A percentile compares a stretch with the other conserved stretches of the same genome.
Conservation (phyloP, 1,284 basidiomycete genomes). For the Tetrapyrgos nigripes region DNA sequence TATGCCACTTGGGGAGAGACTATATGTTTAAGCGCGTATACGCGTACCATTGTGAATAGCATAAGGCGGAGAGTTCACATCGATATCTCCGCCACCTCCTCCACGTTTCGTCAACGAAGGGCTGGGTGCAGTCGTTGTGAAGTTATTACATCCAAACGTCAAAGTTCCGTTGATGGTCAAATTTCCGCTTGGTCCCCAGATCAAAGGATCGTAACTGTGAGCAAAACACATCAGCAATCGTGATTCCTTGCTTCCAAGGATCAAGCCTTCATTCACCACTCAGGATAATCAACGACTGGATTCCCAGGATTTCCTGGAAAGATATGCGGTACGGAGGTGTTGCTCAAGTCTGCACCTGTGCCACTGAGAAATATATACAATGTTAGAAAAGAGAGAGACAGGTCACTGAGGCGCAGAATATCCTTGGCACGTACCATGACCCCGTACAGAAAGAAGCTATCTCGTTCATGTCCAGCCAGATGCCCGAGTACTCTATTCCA, state of each 20-base stretch:
- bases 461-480: slow-evolving; percentile 85
- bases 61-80: slow-evolving; percentile 66
- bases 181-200: slow-evolving; percentile 76
- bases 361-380: slow-evolving; percentile 44
- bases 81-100: slow-evolving; percentile 46
- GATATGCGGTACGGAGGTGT: slow-evolving; percentile 51
- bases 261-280: slow-evolving; percentile 53
- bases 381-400: neutral
- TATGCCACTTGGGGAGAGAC: neutral
- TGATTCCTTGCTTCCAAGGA: neutral
- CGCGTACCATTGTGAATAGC: slow-evolving; percentile 74
- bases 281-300: slow-evolving; percentile 59
- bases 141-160: slow-evolving; percentile 49
- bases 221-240: neutral
- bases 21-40: neutral
- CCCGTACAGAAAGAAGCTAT: slow-evolving; percentile 67
- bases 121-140: slow-evolving; percentile 27
- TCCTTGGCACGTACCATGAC: slow-evolving; percentile 55
- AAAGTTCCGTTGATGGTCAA: slow-evolving; percentile 72
- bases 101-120: slow-evolving; percentile 54
- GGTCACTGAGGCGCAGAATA: neutral
- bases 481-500: slow-evolving; percentile 68
- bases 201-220: slow-evolving; percentile 63
- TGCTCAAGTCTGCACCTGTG: slow-evolving; percentile 56
- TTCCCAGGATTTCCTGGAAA: slow-evolving; percentile 61